Conservation (phyloP, 495 filamentous ascomycete species). For the Mycothermus thermophilus region DNA sequence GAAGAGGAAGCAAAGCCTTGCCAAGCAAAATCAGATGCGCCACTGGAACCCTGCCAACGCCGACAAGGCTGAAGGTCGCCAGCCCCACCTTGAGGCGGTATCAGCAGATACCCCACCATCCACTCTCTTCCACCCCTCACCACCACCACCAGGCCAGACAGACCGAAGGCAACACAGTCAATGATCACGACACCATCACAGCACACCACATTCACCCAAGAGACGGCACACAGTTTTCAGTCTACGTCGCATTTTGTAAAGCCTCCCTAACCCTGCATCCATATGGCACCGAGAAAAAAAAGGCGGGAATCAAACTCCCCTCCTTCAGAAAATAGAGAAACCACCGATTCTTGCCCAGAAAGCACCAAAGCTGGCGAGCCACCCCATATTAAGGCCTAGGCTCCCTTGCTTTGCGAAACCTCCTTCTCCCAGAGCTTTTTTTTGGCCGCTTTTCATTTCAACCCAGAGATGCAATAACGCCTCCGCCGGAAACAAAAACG, state of each 20-base stretch:
- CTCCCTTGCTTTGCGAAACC: slow-evolving; percentile 6
- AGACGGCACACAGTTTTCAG: slow-evolving; percentile 11
- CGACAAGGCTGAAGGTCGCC: not conserved
- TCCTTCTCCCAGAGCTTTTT: slow-evolving; percentile 13
- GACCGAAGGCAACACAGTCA: not conserved
- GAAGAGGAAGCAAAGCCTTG: not conserved
- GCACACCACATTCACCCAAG: not conserved
- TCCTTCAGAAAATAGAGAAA: slow-evolving; percentile 11
- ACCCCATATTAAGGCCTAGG: slow-evolving; percentile 18
- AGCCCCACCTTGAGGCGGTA: too few relatives aligned
- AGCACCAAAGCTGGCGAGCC: slow-evolving; percentile 19
- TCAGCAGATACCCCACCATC: too few relatives aligned
- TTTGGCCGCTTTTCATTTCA: not conserved
- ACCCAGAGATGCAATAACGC: not conserved
- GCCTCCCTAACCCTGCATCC: slow-evolving; percentile 21
- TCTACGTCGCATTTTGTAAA: slow-evolving; percentile 25
- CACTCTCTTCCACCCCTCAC: not conserved
- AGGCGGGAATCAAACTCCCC: slow-evolving; percentile 4
- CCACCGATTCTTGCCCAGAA: slow-evolving; percentile 18
- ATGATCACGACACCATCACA: not conserved
- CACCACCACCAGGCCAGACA: not conserved
- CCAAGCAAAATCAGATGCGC: not conserved
- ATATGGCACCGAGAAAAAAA: slow-evolving; percentile 16
- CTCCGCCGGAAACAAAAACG: not conserved
- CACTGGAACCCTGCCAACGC: not conserved